Percentiles rank a stretch among this genome's conserved stretches.
Evolutionary conservation across 2,329 filamentous ascomycete genomes (phyloP).

Genomic region (Nemania diffusa): DNA sequence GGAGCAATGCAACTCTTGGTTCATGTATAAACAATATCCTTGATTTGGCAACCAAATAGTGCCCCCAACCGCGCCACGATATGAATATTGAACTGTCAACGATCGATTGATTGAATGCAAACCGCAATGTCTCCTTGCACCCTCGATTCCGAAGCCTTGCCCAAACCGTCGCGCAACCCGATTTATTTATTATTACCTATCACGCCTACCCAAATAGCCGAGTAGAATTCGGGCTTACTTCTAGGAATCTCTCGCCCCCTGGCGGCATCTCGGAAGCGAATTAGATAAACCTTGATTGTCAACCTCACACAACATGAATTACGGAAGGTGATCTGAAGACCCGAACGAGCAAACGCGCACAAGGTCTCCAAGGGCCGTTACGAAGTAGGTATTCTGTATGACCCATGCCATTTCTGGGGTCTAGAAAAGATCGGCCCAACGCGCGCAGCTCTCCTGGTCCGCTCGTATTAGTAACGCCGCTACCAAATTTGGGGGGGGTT

Average conservation of each 20-base stretch:
- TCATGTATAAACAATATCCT: not conserved
- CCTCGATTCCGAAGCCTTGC: constrained; percentile 8
- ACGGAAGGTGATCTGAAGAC: not conserved
- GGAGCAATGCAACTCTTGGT: not conserved
- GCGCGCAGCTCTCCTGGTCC: not conserved
- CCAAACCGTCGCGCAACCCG: constrained; percentile 17
- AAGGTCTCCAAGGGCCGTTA: not conserved
- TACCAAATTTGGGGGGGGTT: not conserved
- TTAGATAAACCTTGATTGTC: not conserved
- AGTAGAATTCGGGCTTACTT: not conserved
- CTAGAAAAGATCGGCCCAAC: constrained; percentile 1
- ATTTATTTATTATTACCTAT: constrained; percentile 13
- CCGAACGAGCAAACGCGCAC: constrained; percentile 6
- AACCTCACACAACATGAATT: constrained; percentile 18
- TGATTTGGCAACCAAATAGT: not conserved
- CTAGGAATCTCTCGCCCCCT: constrained; percentile 7
- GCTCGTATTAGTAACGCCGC: constrained; percentile 11
- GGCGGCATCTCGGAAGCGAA: constrained; percentile 19
- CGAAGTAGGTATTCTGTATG: too few species aligned
- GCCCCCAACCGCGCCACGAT: not conserved
- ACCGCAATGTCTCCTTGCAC: constrained; percentile 4
- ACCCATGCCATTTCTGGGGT: constrained; percentile 4
- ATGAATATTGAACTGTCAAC: constrained; percentile 1
- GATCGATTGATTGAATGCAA: not conserved
- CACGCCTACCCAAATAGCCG: constrained; percentile 19